Evolutionary conservation across 148 eudicot genomes (phyloP).

Genomic region (Agrostemma githago): DNA sequence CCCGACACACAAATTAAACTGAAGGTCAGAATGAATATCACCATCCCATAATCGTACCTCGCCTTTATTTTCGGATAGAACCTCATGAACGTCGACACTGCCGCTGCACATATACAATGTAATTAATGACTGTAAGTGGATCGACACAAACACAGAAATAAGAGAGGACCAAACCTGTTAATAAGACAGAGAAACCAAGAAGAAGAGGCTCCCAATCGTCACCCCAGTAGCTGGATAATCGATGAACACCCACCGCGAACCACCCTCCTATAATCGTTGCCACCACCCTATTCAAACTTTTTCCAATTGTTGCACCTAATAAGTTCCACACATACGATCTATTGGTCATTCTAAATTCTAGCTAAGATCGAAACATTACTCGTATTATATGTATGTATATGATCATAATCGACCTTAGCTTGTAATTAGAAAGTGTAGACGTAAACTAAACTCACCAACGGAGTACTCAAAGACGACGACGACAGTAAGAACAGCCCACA

Average conservation of each 20-base stretch:
- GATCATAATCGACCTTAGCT: no score
- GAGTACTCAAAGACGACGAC: constrained; percentile 47
- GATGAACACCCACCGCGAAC: constrained; percentile 42
- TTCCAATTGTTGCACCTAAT: constrained; percentile 58
- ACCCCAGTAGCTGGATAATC: constrained; percentile 27
- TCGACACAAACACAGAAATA: no score
- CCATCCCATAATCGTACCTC: constrained; percentile 31
- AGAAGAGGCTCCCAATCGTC: constrained; percentile 31
- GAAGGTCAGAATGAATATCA: constrained; percentile 38
- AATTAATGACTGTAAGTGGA: no score
- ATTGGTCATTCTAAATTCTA: no score
- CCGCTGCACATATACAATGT: constrained; percentile 19
- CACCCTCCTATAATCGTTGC: constrained; percentile 48
- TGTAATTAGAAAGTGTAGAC: background rate
- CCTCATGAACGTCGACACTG: constrained; percentile 32
- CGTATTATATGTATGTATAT: no score
- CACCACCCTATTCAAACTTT: constrained; percentile 45
- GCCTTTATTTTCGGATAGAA: constrained; percentile 38
- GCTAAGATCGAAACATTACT: no score
- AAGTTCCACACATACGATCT: background rate
- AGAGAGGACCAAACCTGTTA: constrained; percentile 27
- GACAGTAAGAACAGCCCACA: constrained; percentile 39
- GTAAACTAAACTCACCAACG: constrained; percentile 35
- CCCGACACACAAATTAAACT: constrained; percentile 33
- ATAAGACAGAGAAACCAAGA: constrained; percentile 38